phyloP scores from a whole-genome alignment of 805 yeast genomes.

The Kluyveromyces nonfermentans region DNA sequence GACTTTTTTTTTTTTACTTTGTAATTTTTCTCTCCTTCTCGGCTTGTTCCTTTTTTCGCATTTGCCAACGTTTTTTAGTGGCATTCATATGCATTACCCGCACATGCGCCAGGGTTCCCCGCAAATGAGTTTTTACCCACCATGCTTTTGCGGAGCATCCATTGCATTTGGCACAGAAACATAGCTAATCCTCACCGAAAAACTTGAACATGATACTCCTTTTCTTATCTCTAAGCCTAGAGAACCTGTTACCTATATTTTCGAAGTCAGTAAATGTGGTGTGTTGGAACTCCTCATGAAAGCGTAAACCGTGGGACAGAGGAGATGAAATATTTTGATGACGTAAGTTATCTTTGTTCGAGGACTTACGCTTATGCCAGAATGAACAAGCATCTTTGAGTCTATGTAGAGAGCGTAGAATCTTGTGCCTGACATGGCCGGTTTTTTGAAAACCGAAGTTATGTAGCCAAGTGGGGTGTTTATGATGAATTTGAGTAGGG shows the following conservation, averaged over 20 bases:
- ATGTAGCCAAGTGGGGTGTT: neutral
- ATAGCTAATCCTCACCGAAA: constrained; percentile 8
- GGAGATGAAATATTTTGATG: neutral
- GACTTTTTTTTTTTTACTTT: neutral
- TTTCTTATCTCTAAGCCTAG: constrained; percentile 5
- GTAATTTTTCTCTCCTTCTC: neutral
- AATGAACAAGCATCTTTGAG: neutral
- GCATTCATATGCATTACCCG: neutral
- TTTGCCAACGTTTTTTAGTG: neutral
- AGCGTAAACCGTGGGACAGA: neutral
- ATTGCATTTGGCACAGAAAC: neutral
- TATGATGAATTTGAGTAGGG: neutral
- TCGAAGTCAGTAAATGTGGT: constrained; percentile 7
- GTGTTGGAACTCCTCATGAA: constrained; percentile 1
- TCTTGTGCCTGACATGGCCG: neutral
- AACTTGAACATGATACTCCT: constrained; percentile 9
- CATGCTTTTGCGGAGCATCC: neutral
- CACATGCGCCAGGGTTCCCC: neutral
- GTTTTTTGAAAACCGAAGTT: neutral
- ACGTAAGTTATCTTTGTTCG: neutral
- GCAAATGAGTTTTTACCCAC: neutral
- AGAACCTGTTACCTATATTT: constrained; percentile 2
- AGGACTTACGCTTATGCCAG: neutral
- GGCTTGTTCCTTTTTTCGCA: neutral
- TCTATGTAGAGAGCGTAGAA: neutral